Base-by-base conservation (phyloP, 1,284 basidiomycete genomes). In the Meira miltonrushii region DNA sequence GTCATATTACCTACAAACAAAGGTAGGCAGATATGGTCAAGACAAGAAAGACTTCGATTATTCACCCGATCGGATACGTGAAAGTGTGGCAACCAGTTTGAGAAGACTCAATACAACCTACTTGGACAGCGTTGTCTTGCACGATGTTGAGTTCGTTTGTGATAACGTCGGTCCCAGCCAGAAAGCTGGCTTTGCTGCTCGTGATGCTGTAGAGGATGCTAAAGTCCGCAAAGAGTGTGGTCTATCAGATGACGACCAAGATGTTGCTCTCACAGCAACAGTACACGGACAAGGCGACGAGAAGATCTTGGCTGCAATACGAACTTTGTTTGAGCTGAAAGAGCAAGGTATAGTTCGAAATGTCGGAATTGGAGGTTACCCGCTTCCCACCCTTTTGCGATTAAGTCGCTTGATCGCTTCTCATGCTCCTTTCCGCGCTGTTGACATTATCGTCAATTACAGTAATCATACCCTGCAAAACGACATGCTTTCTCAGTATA, bases 121-220 rank as follows among this genome's bases (percentile, higher is more conserved):
- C 46, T 47, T 75, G 51, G 78, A 78, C 57, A 67, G 63, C 1
- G 65, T 69, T 74, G 78, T 92, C 71, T 81, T 96, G 39, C 94
- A 98, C 77, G 94, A 97, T 77, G 84, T 89, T 60, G 94, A 98
- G 81, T 96, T 88, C 72, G 85, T 95, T 11, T 84, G 84, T 23
- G 83, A 85, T 1, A 77, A 81, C 50, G 81, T 86, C 49, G 77
- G 81, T 23, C 83, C 85, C 0, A 80, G 80, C 46, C 78, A 78
- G 2, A 62, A 65, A 4, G 78, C 79, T 15, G 82, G 85, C 59
- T 86, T 86, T 68, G 68, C 79, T 1, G 72, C 79, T 2, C 87
- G 87, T 28, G 78, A 90, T 37, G 76, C 7, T 8, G 12, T 53
- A 72, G 10, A 80, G 80, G 1, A 83, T 87, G 44, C 81, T 80